Evolutionary conservation across 148 eudicot genomes (phyloP).

Genomic region (Chenopodium album): DNA sequence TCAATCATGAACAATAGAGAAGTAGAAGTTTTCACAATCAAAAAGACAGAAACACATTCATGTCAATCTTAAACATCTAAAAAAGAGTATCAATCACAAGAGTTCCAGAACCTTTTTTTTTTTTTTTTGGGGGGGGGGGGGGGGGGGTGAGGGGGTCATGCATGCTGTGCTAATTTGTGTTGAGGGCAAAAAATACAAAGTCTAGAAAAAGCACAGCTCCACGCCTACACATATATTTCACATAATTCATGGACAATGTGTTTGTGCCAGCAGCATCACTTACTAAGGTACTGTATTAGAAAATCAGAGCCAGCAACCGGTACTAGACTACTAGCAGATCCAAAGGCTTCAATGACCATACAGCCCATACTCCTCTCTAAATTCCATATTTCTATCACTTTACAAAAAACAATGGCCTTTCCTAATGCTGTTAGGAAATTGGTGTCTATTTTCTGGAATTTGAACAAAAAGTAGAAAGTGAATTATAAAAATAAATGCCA

Average conservation of each 20-base stretch:
- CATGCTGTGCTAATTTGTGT: not conserved
- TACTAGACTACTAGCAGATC: not conserved
- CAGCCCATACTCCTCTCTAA: not conserved
- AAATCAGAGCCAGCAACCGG: not conserved
- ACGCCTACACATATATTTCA: not conserved
- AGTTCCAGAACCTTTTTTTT: not conserved
- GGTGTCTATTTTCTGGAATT: not conserved
- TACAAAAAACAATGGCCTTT: not conserved
- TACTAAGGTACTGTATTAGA: not conserved
- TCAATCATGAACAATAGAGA: not conserved
- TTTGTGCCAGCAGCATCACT: not conserved
- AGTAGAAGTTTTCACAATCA: not conserved
- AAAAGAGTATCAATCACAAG: not conserved
- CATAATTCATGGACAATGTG: not conserved
- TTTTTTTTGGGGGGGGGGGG: no score
- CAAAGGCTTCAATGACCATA: not conserved
- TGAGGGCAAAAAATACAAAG: not conserved
- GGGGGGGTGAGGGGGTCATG: no score
- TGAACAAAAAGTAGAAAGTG: not conserved
- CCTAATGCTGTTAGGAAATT: not conserved
- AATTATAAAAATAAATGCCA: not conserved
- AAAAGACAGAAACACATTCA: slow-evolving; percentile 6
- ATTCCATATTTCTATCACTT: not conserved
- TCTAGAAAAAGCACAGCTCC: not conserved
- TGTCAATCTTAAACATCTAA: not conserved